phyloP scores from a whole-genome alignment of 768 basidiomycete species.

The Tricholomella constricta region DNA sequence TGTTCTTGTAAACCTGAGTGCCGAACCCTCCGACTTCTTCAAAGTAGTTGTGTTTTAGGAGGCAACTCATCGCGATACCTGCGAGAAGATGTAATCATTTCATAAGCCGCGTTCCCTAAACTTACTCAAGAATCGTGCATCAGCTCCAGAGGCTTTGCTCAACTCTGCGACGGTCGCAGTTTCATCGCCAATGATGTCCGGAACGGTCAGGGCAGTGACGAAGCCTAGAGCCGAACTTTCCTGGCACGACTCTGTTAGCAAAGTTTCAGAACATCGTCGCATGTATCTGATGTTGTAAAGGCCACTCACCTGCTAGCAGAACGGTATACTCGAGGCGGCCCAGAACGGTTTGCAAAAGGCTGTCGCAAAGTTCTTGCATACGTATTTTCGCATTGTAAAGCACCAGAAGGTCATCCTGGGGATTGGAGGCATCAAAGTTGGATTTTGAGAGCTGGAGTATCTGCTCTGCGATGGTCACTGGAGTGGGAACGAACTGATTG shows the following conservation, averaged over 20 bases:
- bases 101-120: background rate
- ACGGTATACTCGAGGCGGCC: constrained; percentile 13
- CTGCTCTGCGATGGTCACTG: constrained; percentile 12
- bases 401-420: constrained; percentile 6
- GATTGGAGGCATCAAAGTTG: constrained; percentile 1
- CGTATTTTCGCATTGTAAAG: constrained; percentile 13
- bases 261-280: background rate
- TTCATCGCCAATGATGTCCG: constrained; percentile 12
- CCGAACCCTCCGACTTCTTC: constrained; percentile 16
- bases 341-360: constrained; percentile 4
- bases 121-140: constrained; percentile 9
- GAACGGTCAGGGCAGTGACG: constrained; percentile 6
- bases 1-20: constrained; percentile 12
- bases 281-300: background rate
- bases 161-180: constrained; percentile 2
- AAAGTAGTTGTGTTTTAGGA: constrained; percentile 13
- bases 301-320: constrained; percentile 11
- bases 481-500: background rate
- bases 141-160: constrained; percentile 9
- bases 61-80: constrained; percentile 15
- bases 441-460: constrained; percentile 11
- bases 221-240: constrained; percentile 16
- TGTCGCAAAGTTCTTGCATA: constrained; percentile 10
- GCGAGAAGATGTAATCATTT: background rate
- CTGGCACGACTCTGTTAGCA: constrained; percentile 14